phyloP scores from a whole-genome alignment of 352 stramenopile genomes.

The Bremia lactucae region DNA sequence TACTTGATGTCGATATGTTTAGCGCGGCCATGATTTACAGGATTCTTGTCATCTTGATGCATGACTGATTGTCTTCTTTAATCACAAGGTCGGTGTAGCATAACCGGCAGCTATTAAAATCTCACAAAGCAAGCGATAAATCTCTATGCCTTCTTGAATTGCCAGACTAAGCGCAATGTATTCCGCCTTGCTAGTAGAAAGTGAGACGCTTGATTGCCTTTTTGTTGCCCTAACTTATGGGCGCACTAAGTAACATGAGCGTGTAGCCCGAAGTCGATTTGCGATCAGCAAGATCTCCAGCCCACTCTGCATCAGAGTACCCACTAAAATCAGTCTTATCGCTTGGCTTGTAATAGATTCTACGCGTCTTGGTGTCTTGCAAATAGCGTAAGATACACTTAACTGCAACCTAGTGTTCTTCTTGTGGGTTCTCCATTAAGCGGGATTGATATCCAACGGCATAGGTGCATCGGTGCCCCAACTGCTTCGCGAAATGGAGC shows the following conservation, averaged over 20 bases:
- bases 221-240: background rate
- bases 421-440: background rate
- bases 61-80: background rate
- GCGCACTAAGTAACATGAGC: background rate
- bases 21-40: background rate
- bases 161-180: background rate
- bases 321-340: background rate
- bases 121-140: background rate
- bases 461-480: background rate
- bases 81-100: background rate
- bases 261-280: background rate
- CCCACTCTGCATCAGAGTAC: background rate
- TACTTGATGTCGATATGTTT: background rate
- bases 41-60: background rate
- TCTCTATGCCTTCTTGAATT: background rate
- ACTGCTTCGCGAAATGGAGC: no score
- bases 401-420: background rate
- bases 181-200: background rate
- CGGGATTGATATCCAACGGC: background rate
- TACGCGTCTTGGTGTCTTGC: background rate
- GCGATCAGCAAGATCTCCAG: background rate
- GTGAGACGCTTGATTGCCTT: background rate
- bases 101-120: background rate
- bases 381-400: background rate
- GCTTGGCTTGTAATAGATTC: background rate